phyloP scores from a whole-genome alignment of 495 filamentous ascomycete species.

The Penicillium riverlandense region DNA sequence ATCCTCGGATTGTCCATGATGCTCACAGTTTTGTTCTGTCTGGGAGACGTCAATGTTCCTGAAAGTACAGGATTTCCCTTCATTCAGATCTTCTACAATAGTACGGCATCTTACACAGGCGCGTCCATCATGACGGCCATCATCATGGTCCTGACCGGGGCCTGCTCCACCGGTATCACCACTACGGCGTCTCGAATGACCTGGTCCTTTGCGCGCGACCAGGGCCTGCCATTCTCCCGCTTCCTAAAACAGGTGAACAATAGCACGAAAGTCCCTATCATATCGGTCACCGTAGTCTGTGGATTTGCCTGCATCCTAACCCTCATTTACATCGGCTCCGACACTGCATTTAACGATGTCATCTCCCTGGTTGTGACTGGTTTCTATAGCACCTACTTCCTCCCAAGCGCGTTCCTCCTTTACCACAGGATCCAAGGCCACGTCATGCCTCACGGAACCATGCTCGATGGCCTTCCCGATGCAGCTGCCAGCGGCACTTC shows the following conservation, averaged over 20 bases:
- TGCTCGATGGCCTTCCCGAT: slow-evolving; percentile 16
- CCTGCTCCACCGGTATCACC: slow-evolving; percentile 26
- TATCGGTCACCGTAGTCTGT: slow-evolving; percentile 27
- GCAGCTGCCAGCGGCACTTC: slow-evolving; percentile 3
- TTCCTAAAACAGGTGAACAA: slow-evolving; percentile 23
- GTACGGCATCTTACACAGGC: slow-evolving; percentile 9
- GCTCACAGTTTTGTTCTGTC: slow-evolving; percentile 36
- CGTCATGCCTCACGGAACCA: slow-evolving; percentile 19
- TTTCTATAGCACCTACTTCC: slow-evolving; percentile 35
- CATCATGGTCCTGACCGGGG: slow-evolving; percentile 28
- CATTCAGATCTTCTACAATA: slow-evolving; percentile 36
- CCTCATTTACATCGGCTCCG: slow-evolving; percentile 42
- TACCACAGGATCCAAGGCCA: slow-evolving; percentile 26
- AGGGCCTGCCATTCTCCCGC: slow-evolving; percentile 36
- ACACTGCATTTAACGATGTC: slow-evolving; percentile 41
- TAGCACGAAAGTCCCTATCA: slow-evolving; percentile 24
- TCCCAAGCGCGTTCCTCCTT: slow-evolving; percentile 32
- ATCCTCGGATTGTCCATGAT: slow-evolving; percentile 33
- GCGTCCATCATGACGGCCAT: slow-evolving; percentile 22
- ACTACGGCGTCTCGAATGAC: slow-evolving; percentile 43
- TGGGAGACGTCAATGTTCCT: slow-evolving; percentile 29
- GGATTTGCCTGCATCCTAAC: slow-evolving; percentile 32
- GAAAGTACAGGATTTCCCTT: slow-evolving; percentile 36
- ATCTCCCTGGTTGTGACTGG: slow-evolving; percentile 34
- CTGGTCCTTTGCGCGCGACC: slow-evolving; percentile 48